Percentiles rank a stretch among this genome's conserved stretches.
phyloP scores from a whole-genome alignment of 78 protist species.

The Pigoraptor vietnamica region DNA sequence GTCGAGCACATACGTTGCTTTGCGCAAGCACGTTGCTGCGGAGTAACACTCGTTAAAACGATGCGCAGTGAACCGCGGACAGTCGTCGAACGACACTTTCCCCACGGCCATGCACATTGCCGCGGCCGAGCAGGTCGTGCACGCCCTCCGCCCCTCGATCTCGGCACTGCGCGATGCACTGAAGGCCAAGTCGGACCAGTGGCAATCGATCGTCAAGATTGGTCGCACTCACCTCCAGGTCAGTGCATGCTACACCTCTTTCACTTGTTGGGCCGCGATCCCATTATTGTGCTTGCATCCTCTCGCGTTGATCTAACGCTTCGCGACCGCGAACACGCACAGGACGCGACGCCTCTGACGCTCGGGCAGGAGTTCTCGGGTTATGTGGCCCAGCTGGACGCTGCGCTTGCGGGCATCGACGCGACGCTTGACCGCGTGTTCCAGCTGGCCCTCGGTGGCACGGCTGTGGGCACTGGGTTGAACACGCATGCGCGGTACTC shows the following conservation, averaged over 20 bases:
- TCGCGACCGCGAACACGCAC: neutral
- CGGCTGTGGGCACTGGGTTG: conserved; percentile 95
- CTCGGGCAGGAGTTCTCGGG: conserved; percentile 90
- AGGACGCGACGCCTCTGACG: conserved; percentile 91
- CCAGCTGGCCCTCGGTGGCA: conserved; percentile 90
- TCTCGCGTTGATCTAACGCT: too few relatives aligned
- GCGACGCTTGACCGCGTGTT: conserved; percentile 43
- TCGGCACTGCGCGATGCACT: conserved; percentile 23
- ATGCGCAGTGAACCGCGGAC: conserved; percentile 23
- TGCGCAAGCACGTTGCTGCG: too few relatives aligned
- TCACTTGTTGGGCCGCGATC: neutral
- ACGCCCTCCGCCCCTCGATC: neutral
- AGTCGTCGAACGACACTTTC: conserved; percentile 91
- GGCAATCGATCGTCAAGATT: conserved; percentile 66
- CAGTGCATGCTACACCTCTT: neutral
- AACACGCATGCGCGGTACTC: conserved; percentile 81
- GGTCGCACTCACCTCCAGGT: conserved; percentile 91
- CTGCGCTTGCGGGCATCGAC: conserved; percentile 56
- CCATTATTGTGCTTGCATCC: neutral
- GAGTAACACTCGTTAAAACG: too few relatives aligned
- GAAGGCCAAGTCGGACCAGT: conserved; percentile 57
- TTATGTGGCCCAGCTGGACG: conserved; percentile 70
- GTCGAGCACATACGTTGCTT: too few relatives aligned
- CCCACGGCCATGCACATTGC: conserved; percentile 96
- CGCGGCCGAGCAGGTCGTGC: conserved; percentile 40